Evolutionary conservation across 2,329 filamentous ascomycete species (phyloP).

Genomic region (Xylariaceae sp.): DNA sequence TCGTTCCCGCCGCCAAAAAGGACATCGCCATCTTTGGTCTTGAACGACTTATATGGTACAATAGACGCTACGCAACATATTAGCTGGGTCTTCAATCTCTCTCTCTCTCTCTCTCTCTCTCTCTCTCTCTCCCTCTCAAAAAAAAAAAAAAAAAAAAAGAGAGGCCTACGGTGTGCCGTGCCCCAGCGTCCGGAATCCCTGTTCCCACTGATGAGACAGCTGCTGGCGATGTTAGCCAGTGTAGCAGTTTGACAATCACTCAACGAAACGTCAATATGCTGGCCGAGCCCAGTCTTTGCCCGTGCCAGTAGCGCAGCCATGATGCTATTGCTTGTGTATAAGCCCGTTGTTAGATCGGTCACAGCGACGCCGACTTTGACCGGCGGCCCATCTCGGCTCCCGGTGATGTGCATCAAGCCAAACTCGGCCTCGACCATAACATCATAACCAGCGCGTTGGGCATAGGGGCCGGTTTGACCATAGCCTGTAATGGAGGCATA

Average conservation of each 20-base stretch:
- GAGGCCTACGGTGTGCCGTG: conserved; percentile 75
- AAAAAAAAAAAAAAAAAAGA: not conserved
- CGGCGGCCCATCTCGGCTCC: conserved; percentile 76
- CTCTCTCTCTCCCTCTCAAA: no score
- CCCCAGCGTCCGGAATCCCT: conserved; percentile 90
- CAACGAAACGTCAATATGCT: conserved; percentile 86
- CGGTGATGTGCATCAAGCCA: conserved; percentile 97
- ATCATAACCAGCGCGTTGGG: conserved; percentile 85
- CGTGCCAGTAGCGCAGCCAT: conserved; percentile 86
- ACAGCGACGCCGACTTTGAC: conserved; percentile 98
- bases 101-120: no score
- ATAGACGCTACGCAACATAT: conserved; percentile 65
- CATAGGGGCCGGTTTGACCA: conserved; percentile 89
- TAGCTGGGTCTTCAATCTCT: conserved; percentile 3
- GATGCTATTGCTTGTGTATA: conserved; percentile 93
- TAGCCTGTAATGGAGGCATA: conserved; percentile 98
- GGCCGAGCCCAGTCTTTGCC: conserved; percentile 68
- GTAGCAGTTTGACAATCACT: conserved; percentile 95
- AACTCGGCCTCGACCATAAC: conserved; percentile 99
- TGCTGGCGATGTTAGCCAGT: conserved; percentile 90
- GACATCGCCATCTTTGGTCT: conserved; percentile 64
- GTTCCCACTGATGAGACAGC: conserved; percentile 79
- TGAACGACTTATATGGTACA: conserved; percentile 86
- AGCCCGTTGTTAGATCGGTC: conserved; percentile 87
- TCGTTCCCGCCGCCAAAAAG: conserved; percentile 70